Evolutionary conservation across 768 basidiomycete species (phyloP).

Genomic region (Clavaria fumosa): DNA sequence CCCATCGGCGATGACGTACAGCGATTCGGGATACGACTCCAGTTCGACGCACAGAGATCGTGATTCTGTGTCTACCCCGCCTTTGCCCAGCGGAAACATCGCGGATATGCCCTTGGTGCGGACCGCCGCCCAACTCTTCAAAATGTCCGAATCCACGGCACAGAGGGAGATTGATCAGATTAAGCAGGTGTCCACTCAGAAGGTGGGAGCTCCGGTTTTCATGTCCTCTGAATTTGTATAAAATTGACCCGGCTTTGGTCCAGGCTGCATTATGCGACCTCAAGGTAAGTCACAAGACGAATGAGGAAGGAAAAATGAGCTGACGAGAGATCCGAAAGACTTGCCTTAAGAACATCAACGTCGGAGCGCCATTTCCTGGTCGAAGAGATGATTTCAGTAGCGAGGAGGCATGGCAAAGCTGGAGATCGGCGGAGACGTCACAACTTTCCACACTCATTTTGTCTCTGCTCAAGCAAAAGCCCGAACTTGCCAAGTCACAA

Average conservation of each 20-base stretch:
- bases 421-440: constrained; percentile 68
- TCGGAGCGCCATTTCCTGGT: constrained; percentile 70
- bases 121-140: constrained; percentile 58
- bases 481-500: constrained; percentile 69
- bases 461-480: constrained; percentile 72
- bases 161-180: constrained; percentile 63
- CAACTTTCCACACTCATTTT: constrained; percentile 82
- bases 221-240: background rate
- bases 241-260: too few species aligned
- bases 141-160: constrained; percentile 48
- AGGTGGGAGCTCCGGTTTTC: constrained; percentile 26
- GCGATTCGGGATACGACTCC: constrained; percentile 55
- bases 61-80: constrained; percentile 29
- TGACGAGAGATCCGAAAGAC: constrained; percentile 34
- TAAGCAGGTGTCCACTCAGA: constrained; percentile 54
- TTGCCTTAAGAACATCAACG: constrained; percentile 82
- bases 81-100: constrained; percentile 30
- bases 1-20: constrained; percentile 40
- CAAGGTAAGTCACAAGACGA: constrained; percentile 38
- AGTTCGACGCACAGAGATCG: constrained; percentile 39
- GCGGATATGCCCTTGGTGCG: constrained; percentile 66
- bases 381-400: constrained; percentile 74
- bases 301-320: too few species aligned
- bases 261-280: constrained; percentile 78
- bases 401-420: constrained; percentile 72